phyloP scores from a whole-genome alignment of 164 flowering plant genomes.

The Umbilicus rupestris region DNA sequence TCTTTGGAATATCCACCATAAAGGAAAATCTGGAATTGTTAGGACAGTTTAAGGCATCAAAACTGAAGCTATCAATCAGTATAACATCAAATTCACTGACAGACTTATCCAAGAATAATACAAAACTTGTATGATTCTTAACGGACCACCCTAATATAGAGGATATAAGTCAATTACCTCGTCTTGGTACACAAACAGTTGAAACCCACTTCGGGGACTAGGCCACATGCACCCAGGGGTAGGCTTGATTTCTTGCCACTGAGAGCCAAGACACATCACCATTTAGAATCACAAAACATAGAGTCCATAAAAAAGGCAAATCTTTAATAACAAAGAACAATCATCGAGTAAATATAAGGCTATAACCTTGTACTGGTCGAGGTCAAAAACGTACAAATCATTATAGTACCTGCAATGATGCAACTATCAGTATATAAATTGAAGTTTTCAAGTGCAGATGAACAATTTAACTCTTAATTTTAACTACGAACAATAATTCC shows the following conservation, averaged over 20 bases:
- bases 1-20: conserved; percentile 98
- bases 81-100: not conserved
- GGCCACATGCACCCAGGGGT: conserved; percentile 94
- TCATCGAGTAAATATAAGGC: not conserved
- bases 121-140: not conserved
- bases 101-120: not conserved
- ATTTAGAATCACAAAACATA: not conserved
- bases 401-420: conserved; percentile 62
- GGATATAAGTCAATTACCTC: conserved; percentile 41
- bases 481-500: not conserved
- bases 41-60: not conserved
- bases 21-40: conserved; percentile 51
- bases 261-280: conserved; percentile 11
- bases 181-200: conserved; percentile 84
- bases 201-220: conserved; percentile 92
- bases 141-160: not conserved
- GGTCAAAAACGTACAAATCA: conserved; percentile 83
- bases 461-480: not conserved
- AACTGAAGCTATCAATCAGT: not conserved
- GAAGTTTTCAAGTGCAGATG: not conserved
- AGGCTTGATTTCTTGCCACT: conserved; percentile 99
- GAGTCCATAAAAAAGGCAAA: not conserved
- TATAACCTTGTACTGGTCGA: conserved; percentile 81
- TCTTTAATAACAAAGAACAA: not conserved
- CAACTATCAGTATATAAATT: conserved; percentile 1